Conservation (phyloP, 1,284 basidiomycete species). For the Trichosporon sp. region DNA sequence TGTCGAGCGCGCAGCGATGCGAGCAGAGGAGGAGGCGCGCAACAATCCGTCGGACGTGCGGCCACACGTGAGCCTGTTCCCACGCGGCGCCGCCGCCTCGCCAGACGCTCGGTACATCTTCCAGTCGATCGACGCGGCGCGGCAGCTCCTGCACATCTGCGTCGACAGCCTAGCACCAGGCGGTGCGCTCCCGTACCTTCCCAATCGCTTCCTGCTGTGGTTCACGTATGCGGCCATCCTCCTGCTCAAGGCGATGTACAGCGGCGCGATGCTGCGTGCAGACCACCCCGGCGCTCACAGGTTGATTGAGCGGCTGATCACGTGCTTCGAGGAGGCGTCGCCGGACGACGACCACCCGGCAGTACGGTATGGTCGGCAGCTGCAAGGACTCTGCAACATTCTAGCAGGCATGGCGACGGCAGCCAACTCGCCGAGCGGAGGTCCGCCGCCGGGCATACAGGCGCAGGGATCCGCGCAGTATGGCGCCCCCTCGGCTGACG, state of each 20-base stretch:
- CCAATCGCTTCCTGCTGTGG: conserved; percentile 45
- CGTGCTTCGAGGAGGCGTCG: conserved; percentile 33
- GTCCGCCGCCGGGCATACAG: conserved; percentile 4
- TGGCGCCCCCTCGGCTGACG: not conserved
- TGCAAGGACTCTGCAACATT: conserved; percentile 32
- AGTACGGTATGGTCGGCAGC: conserved; percentile 40
- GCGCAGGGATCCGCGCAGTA: too few species aligned
- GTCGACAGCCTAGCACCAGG: conserved; percentile 43
- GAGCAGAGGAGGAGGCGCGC: conserved; percentile 37
- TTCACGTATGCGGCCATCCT: conserved; percentile 46
- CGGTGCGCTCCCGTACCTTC: conserved; percentile 44
- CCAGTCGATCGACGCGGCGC: conserved; percentile 44
- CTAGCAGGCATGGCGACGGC: conserved; percentile 31
- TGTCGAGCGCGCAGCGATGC: conserved; percentile 43
- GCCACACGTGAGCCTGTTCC: conserved; percentile 38
- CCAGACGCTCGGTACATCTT: conserved; percentile 47
- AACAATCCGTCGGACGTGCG: conserved; percentile 19
- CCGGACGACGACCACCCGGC: conserved; percentile 42
- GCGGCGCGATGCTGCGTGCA: conserved; percentile 46
- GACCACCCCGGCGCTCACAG: conserved; percentile 36
- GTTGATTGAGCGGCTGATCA: conserved; percentile 40
- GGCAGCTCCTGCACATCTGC: conserved; percentile 44
- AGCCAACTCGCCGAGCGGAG: conserved; percentile 30
- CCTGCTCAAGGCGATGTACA: conserved; percentile 45
- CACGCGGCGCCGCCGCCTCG: conserved; percentile 40